These are phyloP conservation scores for Penicillium riverlandense DNA, from an alignment of 495 filamentous ascomycete genomes.

Conservation along the genomic window DNA sequence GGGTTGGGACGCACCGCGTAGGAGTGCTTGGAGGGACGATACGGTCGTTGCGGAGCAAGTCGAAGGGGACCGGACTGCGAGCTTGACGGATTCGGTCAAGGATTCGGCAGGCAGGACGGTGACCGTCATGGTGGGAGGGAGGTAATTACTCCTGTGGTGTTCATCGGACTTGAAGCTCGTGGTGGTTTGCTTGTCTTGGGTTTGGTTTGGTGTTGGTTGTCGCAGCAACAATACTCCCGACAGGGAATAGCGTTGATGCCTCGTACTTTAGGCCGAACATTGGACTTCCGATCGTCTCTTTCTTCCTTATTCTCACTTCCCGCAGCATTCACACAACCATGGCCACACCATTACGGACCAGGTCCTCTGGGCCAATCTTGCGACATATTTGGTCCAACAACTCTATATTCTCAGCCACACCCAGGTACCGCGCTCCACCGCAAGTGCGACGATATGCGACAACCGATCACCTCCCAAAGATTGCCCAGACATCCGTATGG, in stretches of 20 bases:
- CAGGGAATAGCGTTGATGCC: conserved; percentile 3
- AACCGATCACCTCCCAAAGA: conserved; percentile 42
- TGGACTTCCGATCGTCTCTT: no score
- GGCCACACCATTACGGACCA: conserved; percentile 7
- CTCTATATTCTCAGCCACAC: background rate
- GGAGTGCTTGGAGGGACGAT: conserved; percentile 37
- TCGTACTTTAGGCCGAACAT: conserved; percentile 13
- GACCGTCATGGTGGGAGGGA: conserved; percentile 26
- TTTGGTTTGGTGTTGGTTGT: conserved; percentile 20
- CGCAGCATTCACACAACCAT: background rate
- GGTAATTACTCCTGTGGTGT: background rate
- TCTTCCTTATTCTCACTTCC: no score
- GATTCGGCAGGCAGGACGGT: conserved; percentile 27
- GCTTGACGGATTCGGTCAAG: conserved; percentile 39
- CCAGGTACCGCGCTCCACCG: conserved; percentile 1
- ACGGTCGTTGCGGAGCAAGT: conserved; percentile 43
- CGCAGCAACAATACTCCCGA: conserved; percentile 31
- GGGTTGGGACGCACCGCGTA: conserved; percentile 23
- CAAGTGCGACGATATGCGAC: conserved; percentile 20
- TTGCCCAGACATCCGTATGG: conserved; percentile 66
- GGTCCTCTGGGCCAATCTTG: conserved; percentile 3
- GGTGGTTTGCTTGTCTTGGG: conserved; percentile 1
- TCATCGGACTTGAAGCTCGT: conserved; percentile 6
- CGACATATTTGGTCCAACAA: background rate
- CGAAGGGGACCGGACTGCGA: conserved; percentile 38